These are phyloP conservation scores for Eucalyptus marginata DNA, from an alignment of 345 rosid species.

Conservation along the genomic window DNA sequence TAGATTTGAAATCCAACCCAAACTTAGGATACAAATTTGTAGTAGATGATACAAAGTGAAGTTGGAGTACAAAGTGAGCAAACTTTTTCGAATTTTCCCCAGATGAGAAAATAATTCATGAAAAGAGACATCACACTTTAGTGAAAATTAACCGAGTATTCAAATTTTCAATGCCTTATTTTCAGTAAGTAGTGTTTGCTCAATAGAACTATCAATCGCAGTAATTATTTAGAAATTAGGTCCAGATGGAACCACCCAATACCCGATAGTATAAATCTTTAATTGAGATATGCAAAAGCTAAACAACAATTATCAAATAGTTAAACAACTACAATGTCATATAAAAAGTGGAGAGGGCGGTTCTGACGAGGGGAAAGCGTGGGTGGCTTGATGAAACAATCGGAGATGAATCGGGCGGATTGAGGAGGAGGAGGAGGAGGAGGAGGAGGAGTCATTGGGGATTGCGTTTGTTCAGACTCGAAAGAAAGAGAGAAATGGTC, in stretches of 20 bases:
- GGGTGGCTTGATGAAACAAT: constrained; percentile 43
- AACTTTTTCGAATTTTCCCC: not conserved
- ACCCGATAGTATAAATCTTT: not conserved
- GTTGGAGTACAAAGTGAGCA: not conserved
- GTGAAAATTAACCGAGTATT: not conserved
- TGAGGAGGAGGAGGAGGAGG: not conserved
- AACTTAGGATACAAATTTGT: not conserved
- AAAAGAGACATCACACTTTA: not conserved
- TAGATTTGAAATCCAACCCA: not conserved
- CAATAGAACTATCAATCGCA: not conserved
- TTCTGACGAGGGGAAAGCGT: constrained; percentile 11
- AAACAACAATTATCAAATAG: not conserved
- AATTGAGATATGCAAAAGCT: not conserved
- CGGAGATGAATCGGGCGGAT: constrained; percentile 18
- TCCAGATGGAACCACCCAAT: not conserved
- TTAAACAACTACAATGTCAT: not conserved
- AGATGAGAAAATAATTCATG: not conserved
- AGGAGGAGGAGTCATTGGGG: not conserved
- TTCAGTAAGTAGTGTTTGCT: not conserved
- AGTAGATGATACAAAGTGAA: not conserved
- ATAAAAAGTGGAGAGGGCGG: constrained; percentile 22
- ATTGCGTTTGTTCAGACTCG: not conserved
- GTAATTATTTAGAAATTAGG: not conserved
- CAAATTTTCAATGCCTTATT: not conserved
- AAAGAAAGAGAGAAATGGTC: no score